Conservation (phyloP, 352 stramenopile species). For the Phytophthora melonis region DNA sequence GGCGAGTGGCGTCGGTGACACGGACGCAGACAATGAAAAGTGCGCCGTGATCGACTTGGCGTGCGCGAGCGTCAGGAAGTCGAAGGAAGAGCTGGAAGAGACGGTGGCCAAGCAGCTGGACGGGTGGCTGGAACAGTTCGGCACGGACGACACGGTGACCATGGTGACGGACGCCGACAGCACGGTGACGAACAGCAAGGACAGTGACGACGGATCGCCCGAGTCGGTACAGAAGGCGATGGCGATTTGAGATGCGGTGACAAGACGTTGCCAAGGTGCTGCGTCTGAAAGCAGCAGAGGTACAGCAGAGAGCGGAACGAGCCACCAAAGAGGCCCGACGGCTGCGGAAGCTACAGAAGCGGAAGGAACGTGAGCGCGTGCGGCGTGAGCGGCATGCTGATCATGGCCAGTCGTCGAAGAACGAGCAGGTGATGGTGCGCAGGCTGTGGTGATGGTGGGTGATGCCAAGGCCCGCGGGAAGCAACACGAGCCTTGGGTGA, state of each 20-base stretch:
- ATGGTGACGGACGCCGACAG: not conserved
- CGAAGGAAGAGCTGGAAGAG: not conserved
- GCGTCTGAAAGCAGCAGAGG: not conserved
- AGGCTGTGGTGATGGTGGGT: too few relatives aligned
- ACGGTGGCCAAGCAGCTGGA: not conserved
- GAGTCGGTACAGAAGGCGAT: not conserved
- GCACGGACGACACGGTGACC: not conserved
- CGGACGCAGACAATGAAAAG: too few relatives aligned
- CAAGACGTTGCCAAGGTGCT: not conserved
- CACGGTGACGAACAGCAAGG: not conserved
- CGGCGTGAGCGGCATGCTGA: not conserved
- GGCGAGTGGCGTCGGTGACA: not conserved
- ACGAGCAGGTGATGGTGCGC: too few relatives aligned
- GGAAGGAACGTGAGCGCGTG: not conserved
- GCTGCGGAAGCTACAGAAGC: not conserved
- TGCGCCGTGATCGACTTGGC: not conserved
- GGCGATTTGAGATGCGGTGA: not conserved
- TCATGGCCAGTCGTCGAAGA: too few relatives aligned
- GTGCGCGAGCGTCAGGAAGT: not conserved
- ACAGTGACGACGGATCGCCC: not conserved
- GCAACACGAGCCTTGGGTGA: too few relatives aligned
- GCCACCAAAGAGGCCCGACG: not conserved
- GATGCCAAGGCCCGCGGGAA: not conserved
- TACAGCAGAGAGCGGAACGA: too few relatives aligned
- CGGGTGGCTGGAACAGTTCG: not conserved